These are phyloP conservation scores for Boletus sp. DNA, from an alignment of 768 basidiomycete genomes.

Conservation along the genomic window DNA sequence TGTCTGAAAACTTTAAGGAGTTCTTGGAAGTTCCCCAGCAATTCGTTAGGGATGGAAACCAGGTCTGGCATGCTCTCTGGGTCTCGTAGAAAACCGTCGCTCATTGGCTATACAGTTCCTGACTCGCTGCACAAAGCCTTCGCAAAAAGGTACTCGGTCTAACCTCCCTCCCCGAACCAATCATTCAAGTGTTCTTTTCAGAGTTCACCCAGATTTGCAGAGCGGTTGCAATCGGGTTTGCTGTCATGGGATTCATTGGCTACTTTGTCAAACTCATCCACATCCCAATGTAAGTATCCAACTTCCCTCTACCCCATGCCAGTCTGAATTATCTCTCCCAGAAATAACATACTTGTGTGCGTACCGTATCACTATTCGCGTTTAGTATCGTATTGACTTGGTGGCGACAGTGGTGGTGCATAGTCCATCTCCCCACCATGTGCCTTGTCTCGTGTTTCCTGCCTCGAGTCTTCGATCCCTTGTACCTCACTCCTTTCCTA, in stretches of 20 bases:
- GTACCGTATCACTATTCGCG: slow-evolving; percentile 34
- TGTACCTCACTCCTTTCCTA: slow-evolving; percentile 20
- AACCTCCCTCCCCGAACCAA: neutral
- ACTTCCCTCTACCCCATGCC: neutral
- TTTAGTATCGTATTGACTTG: slow-evolving; percentile 24
- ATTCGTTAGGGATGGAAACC: slow-evolving; percentile 90
- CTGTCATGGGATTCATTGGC: slow-evolving; percentile 99
- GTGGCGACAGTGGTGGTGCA: slow-evolving; percentile 64
- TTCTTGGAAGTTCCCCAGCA: slow-evolving; percentile 89
- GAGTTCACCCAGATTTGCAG: slow-evolving; percentile 94
- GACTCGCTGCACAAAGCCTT: slow-evolving; percentile 96
- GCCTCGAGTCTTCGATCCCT: slow-evolving; percentile 12
- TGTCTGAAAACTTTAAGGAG: slow-evolving; percentile 90
- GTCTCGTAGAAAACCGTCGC: neutral
- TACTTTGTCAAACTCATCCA: slow-evolving; percentile 98
- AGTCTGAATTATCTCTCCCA: slow-evolving; percentile 32
- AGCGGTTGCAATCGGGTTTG: slow-evolving; percentile 96
- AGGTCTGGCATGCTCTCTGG: slow-evolving; percentile 47
- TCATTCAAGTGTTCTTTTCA: slow-evolving; percentile 32
- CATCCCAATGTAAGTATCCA: slow-evolving; percentile 84
- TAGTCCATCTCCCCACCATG: slow-evolving; percentile 35
- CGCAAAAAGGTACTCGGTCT: slow-evolving; percentile 72
- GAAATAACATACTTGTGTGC: slow-evolving; percentile 98
- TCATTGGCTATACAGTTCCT: slow-evolving; percentile 63
- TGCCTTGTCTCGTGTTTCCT: slow-evolving; percentile 7